A percentile compares a stretch with the other conserved stretches of the same genome.
These are phyloP conservation scores for Phaeophleospora eucalypticola DNA, from an alignment of 2,329 filamentous ascomycete genomes.

Conservation along the genomic window DNA sequence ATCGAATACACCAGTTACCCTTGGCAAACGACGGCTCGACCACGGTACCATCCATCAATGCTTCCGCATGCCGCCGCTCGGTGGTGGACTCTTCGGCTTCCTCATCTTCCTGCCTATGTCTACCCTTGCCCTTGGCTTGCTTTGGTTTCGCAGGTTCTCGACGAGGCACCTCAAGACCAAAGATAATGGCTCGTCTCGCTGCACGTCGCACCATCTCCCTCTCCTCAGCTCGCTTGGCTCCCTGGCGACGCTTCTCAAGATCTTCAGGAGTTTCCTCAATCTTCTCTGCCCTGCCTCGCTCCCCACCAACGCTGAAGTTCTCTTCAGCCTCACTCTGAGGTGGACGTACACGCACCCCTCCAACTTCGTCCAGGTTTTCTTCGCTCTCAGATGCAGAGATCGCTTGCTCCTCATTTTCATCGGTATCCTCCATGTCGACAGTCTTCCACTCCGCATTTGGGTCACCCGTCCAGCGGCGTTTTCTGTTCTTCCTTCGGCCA, in stretches of 20 bases:
- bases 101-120: constrained; percentile 18
- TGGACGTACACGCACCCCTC: constrained; percentile 31
- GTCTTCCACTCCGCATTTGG: constrained; percentile 39
- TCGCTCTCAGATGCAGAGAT: constrained; percentile 7
- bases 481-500: constrained; percentile 46
- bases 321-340: constrained; percentile 47
- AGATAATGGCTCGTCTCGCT: constrained; percentile 57
- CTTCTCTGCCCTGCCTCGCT: constrained; percentile 53
- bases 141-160: constrained; percentile 9
- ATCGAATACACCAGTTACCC: constrained; percentile 56
- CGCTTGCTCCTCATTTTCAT: constrained; percentile 5
- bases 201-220: constrained; percentile 60
- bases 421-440: constrained; percentile 41
- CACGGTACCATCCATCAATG: constrained; percentile 55
- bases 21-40: constrained; percentile 60
- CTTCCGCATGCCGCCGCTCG: constrained; percentile 50
- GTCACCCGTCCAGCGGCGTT: constrained; percentile 37
- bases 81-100: constrained; percentile 16
- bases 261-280: constrained; percentile 51
- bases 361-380: constrained; percentile 15
- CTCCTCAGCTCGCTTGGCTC: constrained; percentile 46
- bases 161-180: constrained; percentile 43
- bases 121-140: constrained; percentile 18
- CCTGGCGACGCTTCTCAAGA: constrained; percentile 47
- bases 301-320: constrained; percentile 54